Evolutionary conservation across 768 basidiomycete genomes (phyloP).

Genomic region (Scleroderma bovista): DNA sequence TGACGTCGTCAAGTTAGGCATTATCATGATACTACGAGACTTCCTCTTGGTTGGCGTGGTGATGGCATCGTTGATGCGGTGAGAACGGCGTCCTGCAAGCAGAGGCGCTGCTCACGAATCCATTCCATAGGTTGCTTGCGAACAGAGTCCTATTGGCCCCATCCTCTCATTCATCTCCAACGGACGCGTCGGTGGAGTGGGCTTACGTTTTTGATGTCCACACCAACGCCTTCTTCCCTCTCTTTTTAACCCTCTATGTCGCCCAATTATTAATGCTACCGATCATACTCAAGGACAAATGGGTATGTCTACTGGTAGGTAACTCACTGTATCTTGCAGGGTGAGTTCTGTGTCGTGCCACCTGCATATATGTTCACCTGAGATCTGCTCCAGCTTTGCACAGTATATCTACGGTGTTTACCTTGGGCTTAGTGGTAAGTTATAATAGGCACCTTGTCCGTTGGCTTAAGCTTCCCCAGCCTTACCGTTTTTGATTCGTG

Average conservation of each 20-base stretch:
- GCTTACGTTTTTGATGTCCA: constrained; percentile 96
- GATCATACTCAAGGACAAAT: constrained; percentile 76
- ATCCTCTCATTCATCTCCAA: constrained; percentile 63
- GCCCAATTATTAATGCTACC: constrained; percentile 85
- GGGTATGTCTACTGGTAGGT: constrained; percentile 92
- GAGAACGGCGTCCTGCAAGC: constrained; percentile 10
- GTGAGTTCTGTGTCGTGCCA: constrained; percentile 30
- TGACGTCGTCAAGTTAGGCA: constrained; percentile 55
- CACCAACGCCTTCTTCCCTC: constrained; percentile 93
- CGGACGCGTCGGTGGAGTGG: constrained; percentile 80
- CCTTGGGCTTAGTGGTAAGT: constrained; percentile 73
- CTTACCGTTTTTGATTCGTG: constrained; percentile 89
- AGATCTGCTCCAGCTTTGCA: constrained; percentile 48
- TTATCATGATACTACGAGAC: constrained; percentile 85
- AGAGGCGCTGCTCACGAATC: constrained; percentile 11
- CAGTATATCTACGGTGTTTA: constrained; percentile 93
- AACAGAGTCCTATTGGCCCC: constrained; percentile 69
- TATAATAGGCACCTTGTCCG: neutral
- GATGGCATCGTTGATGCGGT: constrained; percentile 77
- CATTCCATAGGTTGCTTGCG: constrained; percentile 52
- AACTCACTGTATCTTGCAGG: constrained; percentile 77
- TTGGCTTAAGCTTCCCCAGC: constrained; percentile 40
- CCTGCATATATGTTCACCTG: neutral
- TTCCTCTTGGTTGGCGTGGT: constrained; percentile 77
- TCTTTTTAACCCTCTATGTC: constrained; percentile 85